Evolutionary conservation across 2,329 filamentous ascomycete species (phyloP), one percentile per base, ranked within the genome.

Genomic region (Lecanicillium sp.): DNA sequence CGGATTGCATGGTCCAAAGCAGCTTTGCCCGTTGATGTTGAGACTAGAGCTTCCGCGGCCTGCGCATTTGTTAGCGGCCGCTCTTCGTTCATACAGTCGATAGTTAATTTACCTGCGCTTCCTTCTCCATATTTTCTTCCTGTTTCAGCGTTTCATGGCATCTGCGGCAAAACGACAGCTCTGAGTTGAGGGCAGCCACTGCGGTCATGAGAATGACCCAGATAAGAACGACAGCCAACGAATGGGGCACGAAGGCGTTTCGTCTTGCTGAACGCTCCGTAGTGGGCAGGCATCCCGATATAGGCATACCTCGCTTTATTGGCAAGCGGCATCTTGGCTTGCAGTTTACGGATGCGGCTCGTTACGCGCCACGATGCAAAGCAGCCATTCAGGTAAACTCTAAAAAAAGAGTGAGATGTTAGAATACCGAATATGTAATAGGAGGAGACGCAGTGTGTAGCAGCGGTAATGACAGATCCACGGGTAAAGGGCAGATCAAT

Each of bases 1-100:
- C 76, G 72, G 60, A 95, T 88, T 42, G 88, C 84, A 62, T 87
- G 78, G 44, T 82, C 71, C 48, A 96, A 74, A 36, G 88, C 89
- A 56, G 83, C 81, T 49, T 62, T 58, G 51, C 66, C 67, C 38
- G 51, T 62, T 42, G 64, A 64, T 51, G 55, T 61, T 51, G 56
- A 55, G 42, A 66, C 55, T 38, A 69, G 57, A 58, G 60, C 59
- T 59, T 71, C 69, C 51, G 66, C 65, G 52, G 60, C 62, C 69
- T 72, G 29, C 15, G 21, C 24, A 19, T 19, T 19, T 19, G 20
- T 5, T 11, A 38, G 15, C 8, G 33, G 7, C 33, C 11, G 17
- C 5, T 21, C n/a, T n/a, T n/a, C n/a, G n/a, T n/a, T n/a, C n/a
- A n/a, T n/a, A n/a, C n/a, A 14, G 8, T 14, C 27, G 27, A 11